These are phyloP conservation scores for Simmondsia chinensis DNA, from an alignment of 148 eudicot genomes.

Conservation along the genomic window DNA sequence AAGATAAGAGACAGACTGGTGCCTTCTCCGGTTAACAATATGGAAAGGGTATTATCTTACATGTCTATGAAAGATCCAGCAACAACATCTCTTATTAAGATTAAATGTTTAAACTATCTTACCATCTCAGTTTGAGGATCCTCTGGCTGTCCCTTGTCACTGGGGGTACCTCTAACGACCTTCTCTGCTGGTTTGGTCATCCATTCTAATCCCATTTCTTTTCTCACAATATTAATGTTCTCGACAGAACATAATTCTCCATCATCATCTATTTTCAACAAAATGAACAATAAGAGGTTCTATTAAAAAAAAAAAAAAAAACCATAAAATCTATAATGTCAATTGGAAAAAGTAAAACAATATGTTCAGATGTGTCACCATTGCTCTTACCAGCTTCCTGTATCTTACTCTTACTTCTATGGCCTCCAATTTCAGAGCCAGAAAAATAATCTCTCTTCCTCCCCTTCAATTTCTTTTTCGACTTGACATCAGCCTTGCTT, in stretches of 20 bases:
- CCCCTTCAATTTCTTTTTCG: conserved; percentile 25
- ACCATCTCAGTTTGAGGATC: conserved; percentile 65
- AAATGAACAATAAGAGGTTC: no score
- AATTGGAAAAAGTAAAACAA: neutral
- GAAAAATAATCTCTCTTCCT: conserved; percentile 22
- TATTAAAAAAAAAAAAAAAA: no score
- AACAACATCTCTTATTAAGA: neutral
- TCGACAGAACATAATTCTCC: conserved; percentile 15
- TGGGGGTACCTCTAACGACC: conserved; percentile 15
- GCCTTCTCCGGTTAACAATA: no score
- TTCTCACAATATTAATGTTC: conserved; percentile 38
- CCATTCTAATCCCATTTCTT: conserved; percentile 91
- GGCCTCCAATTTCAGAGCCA: conserved; percentile 21
- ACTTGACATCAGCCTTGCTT: conserved; percentile 12
- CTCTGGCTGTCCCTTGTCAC: conserved; percentile 22
- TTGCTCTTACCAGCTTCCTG: conserved; percentile 10
- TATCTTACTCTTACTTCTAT: conserved; percentile 10
- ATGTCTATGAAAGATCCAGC: neutral
- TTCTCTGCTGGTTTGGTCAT: conserved; percentile 72
- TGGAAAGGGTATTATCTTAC: no score
- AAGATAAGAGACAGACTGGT: no score
- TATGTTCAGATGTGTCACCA: neutral
- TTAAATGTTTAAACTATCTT: conserved; percentile 1
- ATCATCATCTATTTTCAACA: conserved; percentile 17
- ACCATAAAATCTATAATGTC: neutral